Evolutionary conservation across 306 rosid genomes (phyloP), one percentile per base, ranked within the genome.

Genomic region (Dalbergia oliveri): DNA sequence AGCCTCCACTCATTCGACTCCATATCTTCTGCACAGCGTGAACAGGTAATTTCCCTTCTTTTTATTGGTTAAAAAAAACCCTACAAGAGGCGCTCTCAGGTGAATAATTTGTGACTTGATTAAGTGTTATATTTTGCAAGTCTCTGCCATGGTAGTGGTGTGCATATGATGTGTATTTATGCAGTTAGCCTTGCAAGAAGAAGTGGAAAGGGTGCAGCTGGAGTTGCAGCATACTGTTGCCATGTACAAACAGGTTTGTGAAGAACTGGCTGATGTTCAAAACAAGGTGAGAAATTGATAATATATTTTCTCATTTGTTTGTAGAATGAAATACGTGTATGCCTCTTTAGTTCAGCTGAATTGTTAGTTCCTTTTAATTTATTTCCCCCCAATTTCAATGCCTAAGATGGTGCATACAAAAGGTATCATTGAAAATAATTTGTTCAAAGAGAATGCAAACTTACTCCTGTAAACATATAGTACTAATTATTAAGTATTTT

Each of bases 191-290:
- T 68, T 81, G 81, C 89, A 84, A 82, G 86, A 95, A 86, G 84
- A 93, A 89, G 85, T 80, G 41, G 93, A 88, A 68, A 81, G 70
- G 54, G 82, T 95, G 83, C 93, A 89, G 79, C 83, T 76, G 81
- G 98, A 95, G 85, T 84, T 95, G 81, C 97, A 86, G 79, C 88
- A 79, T 85, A 90, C 97, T 9, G 73, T 90, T 82, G 75, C 88
- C 83, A 81, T 93, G 99, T 91, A 95, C 73, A 89, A 81, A 87
- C 87, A 82, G 43, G 91, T 88, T 44, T 91, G 99, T 82, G 90
- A 83, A 89, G 98, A 91, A 56, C 85, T 95, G 85, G 97, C 77
- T 67, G 91, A 77, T 71, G 86, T 90, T 79, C 94, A 93, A 81
- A 88, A 59, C 76, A 87, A 90, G 97, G 99, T 95, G 76, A 86